Evolutionary conservation across 2,329 filamentous ascomycete genomes (phyloP), one percentile per base, ranked within the genome.

Genomic region (Beauveria australis): DNA sequence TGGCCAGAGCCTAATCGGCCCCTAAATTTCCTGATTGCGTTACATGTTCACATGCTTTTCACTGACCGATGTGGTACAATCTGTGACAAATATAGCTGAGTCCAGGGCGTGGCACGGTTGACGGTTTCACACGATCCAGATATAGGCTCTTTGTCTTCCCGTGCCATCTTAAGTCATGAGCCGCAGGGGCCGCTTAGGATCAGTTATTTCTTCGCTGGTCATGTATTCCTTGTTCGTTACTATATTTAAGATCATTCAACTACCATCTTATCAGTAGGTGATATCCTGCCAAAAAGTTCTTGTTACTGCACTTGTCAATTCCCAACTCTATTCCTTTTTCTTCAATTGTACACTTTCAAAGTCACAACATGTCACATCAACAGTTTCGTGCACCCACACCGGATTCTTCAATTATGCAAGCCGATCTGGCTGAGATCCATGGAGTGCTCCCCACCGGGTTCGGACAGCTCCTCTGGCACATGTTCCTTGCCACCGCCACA

Each of bases 391-490:
- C 40, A 10, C 22, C 49, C 3, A 37, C 57, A 19, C 57, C 57
- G 3, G 40, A 48, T 1, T 48, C 57, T 4, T 40, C 48, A 9
- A 53, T 16, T 1, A 14, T 26, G 9, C 26, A 48, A 6, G 40
- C 26, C 7, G 26, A 60, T 18, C 12, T 69, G 14, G 69, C 72
- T 18, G 69, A 74, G 54, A 53, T 67, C 14, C 67, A 67, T 51
- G 73, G 73, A 14, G 53, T 66, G 10, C 59, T 63, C 26, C 57
- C 72, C 9, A 40, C 61, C 1, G 69, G 70, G 51, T 63, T 73
- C 28, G 64, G 73, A 28, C 63, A 69, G 7, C 66, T 57, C 3
- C 64, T 75, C 14, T 75, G 73, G 73, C 67, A 74, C 53, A 55
- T 75, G 19, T 69, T 74, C 30, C 46, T 66, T 10, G 37, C 62